Conservation (phyloP, 139 green algal species). For the Chlamydomonas asymmetrica region DNA sequence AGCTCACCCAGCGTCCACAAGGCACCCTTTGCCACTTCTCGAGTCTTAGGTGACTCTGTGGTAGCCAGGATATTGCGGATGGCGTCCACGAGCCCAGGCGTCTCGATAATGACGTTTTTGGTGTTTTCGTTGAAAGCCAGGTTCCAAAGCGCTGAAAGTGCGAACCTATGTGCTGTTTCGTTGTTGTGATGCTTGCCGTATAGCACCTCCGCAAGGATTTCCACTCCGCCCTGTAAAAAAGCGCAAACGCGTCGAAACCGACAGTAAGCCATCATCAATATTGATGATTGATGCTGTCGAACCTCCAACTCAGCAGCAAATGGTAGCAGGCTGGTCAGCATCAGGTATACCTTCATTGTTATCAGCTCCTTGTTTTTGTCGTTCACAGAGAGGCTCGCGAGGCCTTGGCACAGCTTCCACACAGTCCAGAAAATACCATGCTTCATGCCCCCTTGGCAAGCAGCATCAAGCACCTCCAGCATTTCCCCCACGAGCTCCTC, state of each 20-base stretch:
- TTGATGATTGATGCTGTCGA: too few relatives aligned
- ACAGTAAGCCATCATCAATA: too few relatives aligned
- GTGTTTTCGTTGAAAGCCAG: slow-evolving; percentile 50
- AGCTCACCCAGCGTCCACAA: slow-evolving; percentile 53
- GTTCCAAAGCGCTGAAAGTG: slow-evolving; percentile 53
- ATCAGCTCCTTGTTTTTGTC: slow-evolving; percentile 52
- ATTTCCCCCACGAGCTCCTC: slow-evolving; percentile 43
- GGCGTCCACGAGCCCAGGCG: slow-evolving; percentile 46
- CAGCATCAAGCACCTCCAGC: slow-evolving; percentile 44
- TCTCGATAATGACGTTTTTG: slow-evolving; percentile 24
- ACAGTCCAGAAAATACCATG: slow-evolving; percentile 55
- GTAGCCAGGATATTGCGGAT: slow-evolving; percentile 42
- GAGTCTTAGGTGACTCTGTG: slow-evolving; percentile 37
- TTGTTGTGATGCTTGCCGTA: slow-evolving; percentile 47
- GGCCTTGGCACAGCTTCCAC: slow-evolving; percentile 56
- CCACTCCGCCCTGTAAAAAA: slow-evolving; percentile 24
- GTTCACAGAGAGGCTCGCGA: slow-evolving; percentile 47
- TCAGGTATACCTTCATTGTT: slow-evolving; percentile 5
- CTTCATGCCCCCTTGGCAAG: slow-evolving; percentile 30
- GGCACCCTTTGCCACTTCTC: slow-evolving; percentile 53
- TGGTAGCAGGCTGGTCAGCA: too few relatives aligned
- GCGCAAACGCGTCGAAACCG: too few relatives aligned
- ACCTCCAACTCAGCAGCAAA: too few relatives aligned
- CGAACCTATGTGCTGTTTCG: slow-evolving; percentile 44
- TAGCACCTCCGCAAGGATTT: slow-evolving; percentile 37